Base-by-base conservation (phyloP, 2,329 filamentous ascomycete genomes). In the Clonostachys rhizophaga region DNA sequence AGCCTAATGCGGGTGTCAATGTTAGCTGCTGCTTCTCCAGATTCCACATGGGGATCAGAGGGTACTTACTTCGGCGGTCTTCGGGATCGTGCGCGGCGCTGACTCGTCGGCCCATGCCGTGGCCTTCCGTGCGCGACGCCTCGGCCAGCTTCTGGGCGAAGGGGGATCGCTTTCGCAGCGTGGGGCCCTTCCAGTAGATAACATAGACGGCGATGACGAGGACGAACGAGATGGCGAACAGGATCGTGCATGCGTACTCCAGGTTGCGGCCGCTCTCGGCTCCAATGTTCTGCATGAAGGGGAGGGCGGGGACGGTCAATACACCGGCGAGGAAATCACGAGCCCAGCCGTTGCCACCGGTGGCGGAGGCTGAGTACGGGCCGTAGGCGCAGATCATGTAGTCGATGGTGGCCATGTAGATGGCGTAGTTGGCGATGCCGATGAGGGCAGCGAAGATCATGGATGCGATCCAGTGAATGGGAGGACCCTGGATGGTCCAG, bases 341-440 rank as follows among this genome's bases (percentile, higher is more conserved):
- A 4, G 84, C 76, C 67, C 86, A 89, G 2, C 86, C 87, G 52
- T 90, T 90, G 17, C 86, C 86, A 39, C 86, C 87, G 0, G 86
- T 89, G 1, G 87, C 87, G 0, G 84, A 88, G 2, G 86, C 86
- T 3, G 84, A 81, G 60, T 88, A 89, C 0, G 81, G 80, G 0
- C 86, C 87, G 56, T 89, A 89, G 1, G 85, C 83, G 49, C 82
- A 84, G 35, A 89, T 79, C 79, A 89, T 88, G 67, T 90, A 90
- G 63, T 90, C 84, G 52, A 89, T 86, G 2, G 84, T 87, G 2
- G 84, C 83, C 81, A 87, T 87, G 67, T 89, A 89, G 49, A 88
- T 87, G 34, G 78, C 70, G 37, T 86, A 87, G 57, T 90, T 90
- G 47, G 86, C 86, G 45, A 90, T 83, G 18, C 84, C 87, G 44